Evolutionary conservation across 495 filamentous ascomycete genomes (phyloP).

Genomic region (Rhypophila decipiens): DNA sequence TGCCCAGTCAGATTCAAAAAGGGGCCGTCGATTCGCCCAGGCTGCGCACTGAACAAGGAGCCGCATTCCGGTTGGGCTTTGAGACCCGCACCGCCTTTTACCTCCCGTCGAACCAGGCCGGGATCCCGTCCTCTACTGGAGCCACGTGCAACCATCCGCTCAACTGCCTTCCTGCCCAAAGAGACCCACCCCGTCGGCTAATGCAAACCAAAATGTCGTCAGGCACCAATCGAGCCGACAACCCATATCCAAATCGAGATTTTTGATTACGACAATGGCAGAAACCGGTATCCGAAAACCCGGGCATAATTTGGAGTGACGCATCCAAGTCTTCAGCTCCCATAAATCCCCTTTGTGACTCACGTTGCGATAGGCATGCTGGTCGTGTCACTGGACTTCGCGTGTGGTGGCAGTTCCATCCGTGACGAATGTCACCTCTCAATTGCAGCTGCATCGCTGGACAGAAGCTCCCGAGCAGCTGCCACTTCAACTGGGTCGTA

Average conservation of each 20-base stretch:
- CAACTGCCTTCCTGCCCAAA: slow-evolving; percentile 25
- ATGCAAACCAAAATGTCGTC: slow-evolving; percentile 8
- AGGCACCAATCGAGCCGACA: slow-evolving; percentile 18
- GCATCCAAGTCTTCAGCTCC: background rate
- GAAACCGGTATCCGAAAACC: slow-evolving; percentile 1
- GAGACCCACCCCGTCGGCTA: slow-evolving; percentile 25
- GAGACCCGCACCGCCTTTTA: slow-evolving; percentile 18
- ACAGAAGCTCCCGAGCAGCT: slow-evolving; percentile 68
- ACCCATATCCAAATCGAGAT: slow-evolving; percentile 4
- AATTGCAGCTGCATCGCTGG: slow-evolving; percentile 29
- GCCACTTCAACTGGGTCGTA: slow-evolving; percentile 69
- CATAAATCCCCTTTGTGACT: slow-evolving; percentile 16
- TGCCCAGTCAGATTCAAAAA: slow-evolving; percentile 15
- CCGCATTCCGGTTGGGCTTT: slow-evolving; percentile 24
- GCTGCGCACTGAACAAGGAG: slow-evolving; percentile 13
- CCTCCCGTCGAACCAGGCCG: slow-evolving; percentile 10
- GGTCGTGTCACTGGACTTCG: slow-evolving; percentile 20
- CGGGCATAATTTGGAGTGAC: background rate
- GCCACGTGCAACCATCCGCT: slow-evolving; percentile 24
- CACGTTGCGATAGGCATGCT: slow-evolving; percentile 17
- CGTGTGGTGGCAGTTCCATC: slow-evolving; percentile 6
- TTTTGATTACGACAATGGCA: slow-evolving; percentile 2
- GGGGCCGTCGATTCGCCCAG: slow-evolving; percentile 6
- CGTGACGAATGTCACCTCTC: slow-evolving; percentile 26
- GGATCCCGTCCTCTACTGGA: slow-evolving; percentile 20